Evolutionary conservation across 306 rosid species (phyloP), one percentile per base, ranked within the genome.

Genomic region (Quercus wislizeni): DNA sequence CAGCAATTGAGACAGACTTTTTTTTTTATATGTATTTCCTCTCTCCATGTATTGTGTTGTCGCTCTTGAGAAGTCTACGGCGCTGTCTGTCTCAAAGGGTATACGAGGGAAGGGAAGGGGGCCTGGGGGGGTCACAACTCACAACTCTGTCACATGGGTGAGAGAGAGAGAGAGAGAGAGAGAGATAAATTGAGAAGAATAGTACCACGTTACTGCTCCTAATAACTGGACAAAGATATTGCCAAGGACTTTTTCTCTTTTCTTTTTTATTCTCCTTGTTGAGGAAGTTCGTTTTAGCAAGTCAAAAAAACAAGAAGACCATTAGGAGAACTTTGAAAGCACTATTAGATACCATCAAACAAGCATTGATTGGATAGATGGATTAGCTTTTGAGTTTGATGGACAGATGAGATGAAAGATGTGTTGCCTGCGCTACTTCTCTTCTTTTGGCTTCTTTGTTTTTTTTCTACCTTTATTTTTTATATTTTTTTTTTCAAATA

Each of bases 61-160:
- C 81, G 71, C 81, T 77, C 68, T 59, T 69, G 75, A 28, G 73
- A 75, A 65, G 71, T 75, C 86, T 79, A 79, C 89, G 84, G 80
- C 80, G 81, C 87, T 76, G 54, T 68, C 82, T 10, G 69, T 6
- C 59, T 55, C 58, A 25, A 75, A 75, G 43, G 43, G 25, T 6
- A 17, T 75, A 15, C 70, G 5, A 41, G 56, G 43, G 55, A 38
- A 15, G 54, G 46, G 23, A 23, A 23, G 23, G 23, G 23, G 23
- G 23, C 23, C 23, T 23, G 23, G 1, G 30, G 23, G 68, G 69
- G 54, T 12, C 54, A 10, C 54, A 38, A 38, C 15, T 23, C 51
- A 13, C 4, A 27, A 14, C 41, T 6, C 9, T 27, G 28, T 69
- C 81, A 79, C 82, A 33, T 59, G 82, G 65, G 56, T 35, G 54